These are phyloP conservation scores for Dacryopinax primogenitus DNA, from an alignment of 768 basidiomycete genomes.

Conservation along the genomic window DNA sequence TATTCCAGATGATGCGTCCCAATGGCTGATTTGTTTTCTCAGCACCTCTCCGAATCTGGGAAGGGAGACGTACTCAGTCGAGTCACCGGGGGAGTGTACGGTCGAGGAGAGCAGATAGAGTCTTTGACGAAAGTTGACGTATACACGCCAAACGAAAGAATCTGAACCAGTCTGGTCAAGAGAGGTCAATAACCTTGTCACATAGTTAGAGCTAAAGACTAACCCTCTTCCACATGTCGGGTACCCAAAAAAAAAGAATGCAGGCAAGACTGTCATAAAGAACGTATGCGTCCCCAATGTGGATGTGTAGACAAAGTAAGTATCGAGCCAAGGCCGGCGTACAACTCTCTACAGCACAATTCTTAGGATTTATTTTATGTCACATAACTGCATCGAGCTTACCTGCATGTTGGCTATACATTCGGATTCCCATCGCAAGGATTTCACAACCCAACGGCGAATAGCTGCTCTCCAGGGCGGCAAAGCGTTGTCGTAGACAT, in stretches of 20 bases:
- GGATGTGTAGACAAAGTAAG: conserved; percentile 73
- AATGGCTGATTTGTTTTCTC: conserved; percentile 37
- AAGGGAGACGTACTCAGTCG: conserved; percentile 52
- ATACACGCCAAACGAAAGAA: conserved; percentile 72
- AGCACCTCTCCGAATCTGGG: neutral
- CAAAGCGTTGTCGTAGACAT: conserved; percentile 49
- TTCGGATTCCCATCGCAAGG: conserved; percentile 46
- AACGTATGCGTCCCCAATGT: conserved; percentile 77
- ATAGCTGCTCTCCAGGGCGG: conserved; percentile 53
- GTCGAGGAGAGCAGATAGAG: conserved; percentile 76
- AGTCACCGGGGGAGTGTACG: conserved; percentile 82
- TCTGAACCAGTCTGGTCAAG: conserved; percentile 45
- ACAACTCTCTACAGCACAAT: conserved; percentile 33
- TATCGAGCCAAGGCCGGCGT: conserved; percentile 55
- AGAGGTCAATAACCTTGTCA: conserved; percentile 10
- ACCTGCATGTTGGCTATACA: conserved; percentile 60
- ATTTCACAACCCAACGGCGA: conserved; percentile 40
- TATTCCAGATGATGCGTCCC: conserved; percentile 78
- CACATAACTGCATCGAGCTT: conserved; percentile 9
- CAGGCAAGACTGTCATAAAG: conserved; percentile 81
- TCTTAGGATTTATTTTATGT: conserved; percentile 14
- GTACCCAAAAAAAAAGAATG: conserved; percentile 80
- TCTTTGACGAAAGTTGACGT: conserved; percentile 81
- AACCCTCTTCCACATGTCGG: conserved; percentile 60
- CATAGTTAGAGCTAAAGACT: conserved; percentile 22